phyloP scores from a whole-genome alignment of 768 basidiomycete species.

The Mycena galericulata region DNA sequence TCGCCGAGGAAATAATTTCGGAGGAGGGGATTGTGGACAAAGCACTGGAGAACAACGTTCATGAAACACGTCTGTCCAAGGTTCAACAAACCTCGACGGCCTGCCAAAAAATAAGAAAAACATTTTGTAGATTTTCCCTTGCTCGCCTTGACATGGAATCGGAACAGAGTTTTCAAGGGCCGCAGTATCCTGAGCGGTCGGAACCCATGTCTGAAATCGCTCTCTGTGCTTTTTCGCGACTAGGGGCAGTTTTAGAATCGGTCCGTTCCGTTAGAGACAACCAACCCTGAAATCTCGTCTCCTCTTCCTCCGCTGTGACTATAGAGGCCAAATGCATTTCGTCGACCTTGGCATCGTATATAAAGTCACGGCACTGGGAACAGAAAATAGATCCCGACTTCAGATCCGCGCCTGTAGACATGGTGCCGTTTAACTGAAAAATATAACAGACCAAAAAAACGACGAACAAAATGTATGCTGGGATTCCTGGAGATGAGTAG shows the following conservation, averaged over 20 bases:
- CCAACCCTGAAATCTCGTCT: slow-evolving; percentile 31
- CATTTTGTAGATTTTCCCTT: slow-evolving; percentile 13
- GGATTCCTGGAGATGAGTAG: slow-evolving; percentile 22
- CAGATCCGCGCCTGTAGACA: slow-evolving; percentile 68
- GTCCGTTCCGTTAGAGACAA: background rate
- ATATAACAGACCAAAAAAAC: background rate
- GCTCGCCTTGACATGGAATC: slow-evolving; percentile 80
- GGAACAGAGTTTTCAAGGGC: slow-evolving; percentile 62
- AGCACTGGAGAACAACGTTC: slow-evolving; percentile 90
- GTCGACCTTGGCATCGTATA: slow-evolving; percentile 59
- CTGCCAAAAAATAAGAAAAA: slow-evolving; percentile 48
- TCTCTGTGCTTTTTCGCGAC: slow-evolving; percentile 49
- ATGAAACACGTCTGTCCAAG: slow-evolving; percentile 95
- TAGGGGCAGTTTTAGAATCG: background rate
- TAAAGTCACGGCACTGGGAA: slow-evolving; percentile 64
- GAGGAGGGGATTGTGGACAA: slow-evolving; percentile 90
- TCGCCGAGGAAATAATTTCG: slow-evolving; percentile 92
- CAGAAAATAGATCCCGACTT: slow-evolving; percentile 69
- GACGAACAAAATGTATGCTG: slow-evolving; percentile 17
- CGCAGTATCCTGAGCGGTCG: slow-evolving; percentile 52
- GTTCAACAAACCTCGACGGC: slow-evolving; percentile 87
- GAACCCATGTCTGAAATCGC: slow-evolving; percentile 63
- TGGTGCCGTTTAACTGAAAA: background rate
- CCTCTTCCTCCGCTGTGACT: slow-evolving; percentile 28
- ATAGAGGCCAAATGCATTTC: slow-evolving; percentile 31